A percentile compares a stretch with the other conserved stretches of the same genome.
Evolutionary conservation across 176 grass and related monocot species (phyloP).

Genomic region (Ananas comosus): DNA sequence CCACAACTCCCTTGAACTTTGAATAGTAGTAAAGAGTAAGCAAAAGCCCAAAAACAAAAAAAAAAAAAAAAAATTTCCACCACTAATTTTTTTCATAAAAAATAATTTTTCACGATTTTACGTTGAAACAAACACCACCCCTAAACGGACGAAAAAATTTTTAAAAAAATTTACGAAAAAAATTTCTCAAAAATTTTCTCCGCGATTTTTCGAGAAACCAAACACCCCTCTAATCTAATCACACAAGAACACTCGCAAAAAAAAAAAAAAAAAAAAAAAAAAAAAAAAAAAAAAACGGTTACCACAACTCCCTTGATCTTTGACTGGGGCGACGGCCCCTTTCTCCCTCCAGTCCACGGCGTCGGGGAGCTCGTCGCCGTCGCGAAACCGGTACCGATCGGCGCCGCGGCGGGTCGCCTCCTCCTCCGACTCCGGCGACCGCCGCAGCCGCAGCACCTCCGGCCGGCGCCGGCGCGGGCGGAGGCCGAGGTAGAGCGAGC

Average conservation of each 20-base stretch:
- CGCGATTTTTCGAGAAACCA: neutral
- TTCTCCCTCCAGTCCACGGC: slow-evolving; percentile 63
- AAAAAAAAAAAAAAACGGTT: slow-evolving; percentile 7
- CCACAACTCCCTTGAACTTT: too few species aligned
- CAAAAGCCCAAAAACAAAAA: too few species aligned
- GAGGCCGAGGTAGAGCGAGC: slow-evolving; percentile 47
- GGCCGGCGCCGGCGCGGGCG: slow-evolving; percentile 9
- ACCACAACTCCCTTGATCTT: slow-evolving; percentile 91
- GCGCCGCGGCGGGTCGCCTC: neutral
- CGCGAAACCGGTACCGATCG: slow-evolving; percentile 38
- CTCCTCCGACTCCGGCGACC: slow-evolving; percentile 12
- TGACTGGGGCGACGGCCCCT: slow-evolving; percentile 50
- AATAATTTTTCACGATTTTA: too few species aligned
- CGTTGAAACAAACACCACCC: too few species aligned
- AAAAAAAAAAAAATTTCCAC: too few species aligned
- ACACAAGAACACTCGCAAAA: neutral
- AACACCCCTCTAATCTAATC: neutral
- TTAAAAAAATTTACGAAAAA: too few species aligned
- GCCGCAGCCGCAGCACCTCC: slow-evolving; percentile 8
- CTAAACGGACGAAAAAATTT: too few species aligned
- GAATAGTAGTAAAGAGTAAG: too few species aligned
- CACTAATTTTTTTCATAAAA: too few species aligned
- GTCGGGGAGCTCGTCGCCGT: slow-evolving; percentile 45
- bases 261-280: neutral
- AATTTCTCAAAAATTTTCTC: neutral